phyloP scores from a whole-genome alignment of 192 early-diverging fungal species.

The Mortierella claussenii region DNA sequence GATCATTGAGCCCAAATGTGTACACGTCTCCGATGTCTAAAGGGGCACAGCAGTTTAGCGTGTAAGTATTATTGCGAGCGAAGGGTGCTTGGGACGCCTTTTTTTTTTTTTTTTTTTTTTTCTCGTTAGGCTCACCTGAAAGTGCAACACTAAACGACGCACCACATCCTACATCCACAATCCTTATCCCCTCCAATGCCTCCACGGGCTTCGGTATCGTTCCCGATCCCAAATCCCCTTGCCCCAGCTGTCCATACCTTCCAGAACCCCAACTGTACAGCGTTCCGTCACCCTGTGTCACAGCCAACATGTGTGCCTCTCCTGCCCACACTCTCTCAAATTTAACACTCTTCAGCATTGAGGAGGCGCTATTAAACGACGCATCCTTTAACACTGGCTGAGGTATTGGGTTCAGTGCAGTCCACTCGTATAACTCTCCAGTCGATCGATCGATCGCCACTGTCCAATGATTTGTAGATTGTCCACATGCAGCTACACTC shows the following conservation, averaged over 20 bases:
- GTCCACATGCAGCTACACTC: slow-evolving; percentile 30
- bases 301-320: slow-evolving; percentile 50
- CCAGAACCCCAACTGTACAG: slow-evolving; percentile 55
- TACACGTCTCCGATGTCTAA: slow-evolving; percentile 54
- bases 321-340: slow-evolving; percentile 40
- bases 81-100: background rate
- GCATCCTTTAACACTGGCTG: background rate
- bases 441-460: slow-evolving; percentile 22
- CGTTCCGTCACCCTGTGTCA: slow-evolving; percentile 22
- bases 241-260: slow-evolving; percentile 55
- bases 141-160: slow-evolving; percentile 42
- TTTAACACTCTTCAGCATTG: background rate
- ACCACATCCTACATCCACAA: slow-evolving; percentile 51
- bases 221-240: slow-evolving; percentile 40
- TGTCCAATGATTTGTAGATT: slow-evolving; percentile 10
- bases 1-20: slow-evolving; percentile 54
- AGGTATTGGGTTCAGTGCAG: background rate
- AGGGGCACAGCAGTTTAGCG: background rate
- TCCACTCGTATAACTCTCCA: slow-evolving; percentile 14
- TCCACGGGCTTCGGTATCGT: slow-evolving; percentile 41
- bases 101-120: background rate
- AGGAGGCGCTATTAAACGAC: background rate
- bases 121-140: slow-evolving; percentile 18
- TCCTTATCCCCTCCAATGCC: slow-evolving; percentile 44
- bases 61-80: background rate